Base-by-base conservation (phyloP, 208 protist species). In the Leishmania major region DNA sequence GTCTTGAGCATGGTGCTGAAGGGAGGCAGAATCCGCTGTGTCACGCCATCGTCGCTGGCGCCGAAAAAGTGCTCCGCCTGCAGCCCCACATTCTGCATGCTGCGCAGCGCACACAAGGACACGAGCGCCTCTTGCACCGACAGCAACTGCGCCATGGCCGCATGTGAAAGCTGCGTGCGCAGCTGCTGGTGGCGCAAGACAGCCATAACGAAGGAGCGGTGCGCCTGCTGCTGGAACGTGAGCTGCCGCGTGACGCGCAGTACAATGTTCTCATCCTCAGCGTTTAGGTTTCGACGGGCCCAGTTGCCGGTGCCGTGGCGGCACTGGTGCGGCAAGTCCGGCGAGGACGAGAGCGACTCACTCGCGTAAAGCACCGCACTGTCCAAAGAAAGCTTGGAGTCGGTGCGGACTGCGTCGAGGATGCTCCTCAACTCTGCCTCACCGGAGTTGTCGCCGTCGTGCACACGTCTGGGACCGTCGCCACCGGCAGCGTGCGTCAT, bases 221-320 rank as follows among this genome's bases (percentile, higher is more conserved):
- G 94, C 49, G 88, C 75, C 78, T 96, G 90, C 84, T 97, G 92
- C 25, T 91, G 84, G 3, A 77, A 85, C 25, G 88, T 88, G 43
- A 97, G 87, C 71, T 88, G 87, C 40, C 86, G 79, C 8, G 92
- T 97, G 59, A 96, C 92, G 40, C 91, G 90, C 57, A 89, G 73
- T 15, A 97, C 81, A 47, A 97, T 91, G 84, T 93, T 95, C 40
- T 92, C 85, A 78, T 95, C 92, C 75, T 97, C 94, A 19, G 85
- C 43, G 75, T 95, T 88, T 19, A 95, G 81, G 75, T 97, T 84
- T 3, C 86, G 82, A 25, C 92, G 88, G 15, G 94, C 91, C 94
- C 94, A 97, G 85, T 96, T 96, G 47, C 87, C 84, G 45, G 70
- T 74, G 4, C 40, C 15, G 53, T 60, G 15, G 22, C 40, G 2